Conservation (phyloP, 306 rosid genomes). For the Acmispon strigosus region DNA sequence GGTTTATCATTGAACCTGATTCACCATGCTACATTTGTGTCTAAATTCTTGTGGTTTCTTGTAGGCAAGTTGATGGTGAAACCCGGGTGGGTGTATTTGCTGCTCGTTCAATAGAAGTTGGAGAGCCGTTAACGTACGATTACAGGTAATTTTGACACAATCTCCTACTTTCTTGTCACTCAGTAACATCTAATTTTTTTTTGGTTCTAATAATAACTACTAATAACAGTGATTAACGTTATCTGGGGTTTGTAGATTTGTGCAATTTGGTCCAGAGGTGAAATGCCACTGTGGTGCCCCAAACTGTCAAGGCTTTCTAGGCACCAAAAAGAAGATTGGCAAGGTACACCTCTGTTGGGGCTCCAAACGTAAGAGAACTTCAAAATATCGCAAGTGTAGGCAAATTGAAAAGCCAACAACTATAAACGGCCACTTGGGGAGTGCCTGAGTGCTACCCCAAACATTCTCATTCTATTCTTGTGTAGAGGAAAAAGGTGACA, state of each 20-base stretch:
- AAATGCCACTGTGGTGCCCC: constrained; percentile 69
- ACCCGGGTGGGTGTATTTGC: constrained; percentile 82
- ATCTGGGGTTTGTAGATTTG: constrained; percentile 49
- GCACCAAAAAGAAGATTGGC: constrained; percentile 58
- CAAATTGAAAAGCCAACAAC: neutral
- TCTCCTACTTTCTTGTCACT: neutral
- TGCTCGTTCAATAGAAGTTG: constrained; percentile 61
- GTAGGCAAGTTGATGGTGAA: constrained; percentile 94
- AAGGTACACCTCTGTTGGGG: constrained; percentile 65
- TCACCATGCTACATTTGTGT: neutral
- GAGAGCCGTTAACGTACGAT: constrained; percentile 84
- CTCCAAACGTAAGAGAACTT: constrained; percentile 69
- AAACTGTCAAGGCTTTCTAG: constrained; percentile 87
- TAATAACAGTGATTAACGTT: neutral
- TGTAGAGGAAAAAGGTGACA: neutral
- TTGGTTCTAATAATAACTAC: neutral
- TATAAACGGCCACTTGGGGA: neutral
- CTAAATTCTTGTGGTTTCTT: constrained; percentile 22
- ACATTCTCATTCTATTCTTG: neutral
- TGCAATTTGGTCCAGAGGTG: constrained; percentile 93
- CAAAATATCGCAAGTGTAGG: constrained; percentile 28
- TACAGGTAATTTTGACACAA: constrained; percentile 51
- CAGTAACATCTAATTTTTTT: no score
- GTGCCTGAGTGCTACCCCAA: neutral
- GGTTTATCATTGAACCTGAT: no score